Conservation (phyloP, 2,329 filamentous ascomycete genomes). For the Exophiala sp. region DNA sequence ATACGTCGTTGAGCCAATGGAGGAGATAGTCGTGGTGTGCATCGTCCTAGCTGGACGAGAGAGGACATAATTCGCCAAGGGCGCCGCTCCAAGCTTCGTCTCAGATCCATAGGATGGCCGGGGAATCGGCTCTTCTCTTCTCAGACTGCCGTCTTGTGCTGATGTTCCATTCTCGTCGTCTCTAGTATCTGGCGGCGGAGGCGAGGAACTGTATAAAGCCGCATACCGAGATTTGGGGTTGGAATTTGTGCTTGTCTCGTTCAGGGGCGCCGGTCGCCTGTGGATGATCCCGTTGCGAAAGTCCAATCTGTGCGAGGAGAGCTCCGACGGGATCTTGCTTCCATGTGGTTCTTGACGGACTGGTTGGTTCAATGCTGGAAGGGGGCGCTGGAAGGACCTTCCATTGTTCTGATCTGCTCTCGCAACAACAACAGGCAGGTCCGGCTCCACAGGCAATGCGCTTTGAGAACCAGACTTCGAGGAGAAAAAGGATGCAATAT, state of each 20-base stretch:
- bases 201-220: slow-evolving; percentile 30
- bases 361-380: neutral
- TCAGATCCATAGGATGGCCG: neutral
- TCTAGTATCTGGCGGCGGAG: slow-evolving; percentile 7
- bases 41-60: slow-evolving; percentile 32
- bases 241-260: slow-evolving; percentile 7
- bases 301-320: slow-evolving; percentile 18
- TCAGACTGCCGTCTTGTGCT: neutral
- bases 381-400: neutral
- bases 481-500: slow-evolving; percentile 47
- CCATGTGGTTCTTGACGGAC: neutral
- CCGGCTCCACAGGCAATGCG: neutral
- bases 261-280: slow-evolving; percentile 10
- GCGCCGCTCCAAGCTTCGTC: neutral
- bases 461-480: slow-evolving; percentile 6
- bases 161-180: slow-evolving; percentile 3
- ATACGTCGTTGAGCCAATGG: neutral
- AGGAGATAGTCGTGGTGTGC: slow-evolving; percentile 33
- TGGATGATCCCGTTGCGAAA: slow-evolving; percentile 8
- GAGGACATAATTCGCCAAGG: slow-evolving; percentile 28
- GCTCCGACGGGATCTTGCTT: slow-evolving; percentile 11
- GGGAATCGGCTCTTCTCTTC: neutral
- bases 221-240: slow-evolving; percentile 32
- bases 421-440: neutral
- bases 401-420: neutral